Conservation (phyloP, 164 flowering plant genomes). For the Litsea cubeba region DNA sequence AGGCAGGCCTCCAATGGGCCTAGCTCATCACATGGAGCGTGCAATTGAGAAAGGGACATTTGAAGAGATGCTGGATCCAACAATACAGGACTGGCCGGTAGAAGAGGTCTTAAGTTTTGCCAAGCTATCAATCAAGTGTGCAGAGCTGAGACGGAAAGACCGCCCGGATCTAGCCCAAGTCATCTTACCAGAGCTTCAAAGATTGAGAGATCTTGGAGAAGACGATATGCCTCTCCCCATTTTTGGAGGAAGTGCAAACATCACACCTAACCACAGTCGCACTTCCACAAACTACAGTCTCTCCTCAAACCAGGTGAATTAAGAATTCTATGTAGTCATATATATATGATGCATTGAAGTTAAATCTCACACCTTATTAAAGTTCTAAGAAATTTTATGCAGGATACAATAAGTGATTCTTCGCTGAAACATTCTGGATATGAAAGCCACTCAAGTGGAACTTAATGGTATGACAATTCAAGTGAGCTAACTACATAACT, state of each 20-base stretch:
- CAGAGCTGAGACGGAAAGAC: conserved; percentile 61
- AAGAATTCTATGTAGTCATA: neutral
- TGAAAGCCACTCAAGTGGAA: neutral
- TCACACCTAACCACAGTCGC: conserved; percentile 23
- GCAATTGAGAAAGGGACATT: conserved; percentile 59
- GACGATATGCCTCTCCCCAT: conserved; percentile 23
- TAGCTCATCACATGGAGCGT: conserved; percentile 51
- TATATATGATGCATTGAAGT: neutral
- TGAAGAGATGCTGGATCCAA: conserved; percentile 49
- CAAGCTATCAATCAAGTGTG: conserved; percentile 48
- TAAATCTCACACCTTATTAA: neutral
- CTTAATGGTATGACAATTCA: neutral
- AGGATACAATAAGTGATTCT: neutral
- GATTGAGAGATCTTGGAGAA: conserved; percentile 47
- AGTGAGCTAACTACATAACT: neutral
- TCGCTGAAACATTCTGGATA: neutral
- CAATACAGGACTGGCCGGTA: conserved; percentile 55
- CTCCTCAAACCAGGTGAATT: neutral
- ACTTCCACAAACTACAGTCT: conserved; percentile 11
- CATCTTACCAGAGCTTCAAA: conserved; percentile 50
- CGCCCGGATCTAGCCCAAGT: conserved; percentile 57
- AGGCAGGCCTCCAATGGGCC: conserved; percentile 64
- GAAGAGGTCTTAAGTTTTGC: conserved; percentile 52
- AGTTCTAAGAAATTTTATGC: neutral
- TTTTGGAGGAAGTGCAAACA: conserved; percentile 5